Base-by-base conservation (phyloP, 306 rosid species). In the Luffa acutangula region DNA sequence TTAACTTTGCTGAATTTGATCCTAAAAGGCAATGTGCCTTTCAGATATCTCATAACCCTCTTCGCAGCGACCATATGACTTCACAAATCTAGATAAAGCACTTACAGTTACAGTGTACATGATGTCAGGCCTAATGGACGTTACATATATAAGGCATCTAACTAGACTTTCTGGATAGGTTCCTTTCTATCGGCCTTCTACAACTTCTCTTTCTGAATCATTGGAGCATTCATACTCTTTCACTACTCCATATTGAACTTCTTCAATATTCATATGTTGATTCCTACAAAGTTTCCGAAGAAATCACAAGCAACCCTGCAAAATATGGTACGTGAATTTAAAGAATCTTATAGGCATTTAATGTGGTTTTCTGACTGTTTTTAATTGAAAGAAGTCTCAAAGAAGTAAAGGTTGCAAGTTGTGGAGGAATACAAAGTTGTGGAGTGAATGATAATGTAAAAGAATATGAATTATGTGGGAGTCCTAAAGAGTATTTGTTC, bases 401-500 rank as follows among this genome's bases (percentile, higher is more conserved):
- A 69, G 91, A 84, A 71, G 92, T 84, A 18, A 85, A 80, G 43
- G 41, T 1, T 7, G 93, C 87, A 25, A 88, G 96, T 14, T 90
- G 93, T 63, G 97, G 97, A 84, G 92, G 89, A 56, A 85, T 79
- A 64, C 34, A 39, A 9, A 92, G 82, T 60, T 92, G 97, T 45
- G 96, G 97, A 25, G 89, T 93, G 49, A 88, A 71, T 84, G 83
- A 83, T 43, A 81, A 79, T 0, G 67, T 71, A 11, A 13, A 56
- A 45, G 84, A 85, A 34, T 87, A 54, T 71, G 73, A 86, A 6
- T 45, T 89, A 20, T 92, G 93, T 77, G 78, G 53, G 37, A 80
- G 80, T 73, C 83, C 65, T 2, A 65, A 18, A 31, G 86, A 89
- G 2, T 48, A 81, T 79, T 65, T 89, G 43, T 87, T 84, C 75